Evolutionary conservation across 495 filamentous ascomycete genomes (phyloP), one percentile per base, ranked within the genome.

Genomic region (Penicillium alfredii): DNA sequence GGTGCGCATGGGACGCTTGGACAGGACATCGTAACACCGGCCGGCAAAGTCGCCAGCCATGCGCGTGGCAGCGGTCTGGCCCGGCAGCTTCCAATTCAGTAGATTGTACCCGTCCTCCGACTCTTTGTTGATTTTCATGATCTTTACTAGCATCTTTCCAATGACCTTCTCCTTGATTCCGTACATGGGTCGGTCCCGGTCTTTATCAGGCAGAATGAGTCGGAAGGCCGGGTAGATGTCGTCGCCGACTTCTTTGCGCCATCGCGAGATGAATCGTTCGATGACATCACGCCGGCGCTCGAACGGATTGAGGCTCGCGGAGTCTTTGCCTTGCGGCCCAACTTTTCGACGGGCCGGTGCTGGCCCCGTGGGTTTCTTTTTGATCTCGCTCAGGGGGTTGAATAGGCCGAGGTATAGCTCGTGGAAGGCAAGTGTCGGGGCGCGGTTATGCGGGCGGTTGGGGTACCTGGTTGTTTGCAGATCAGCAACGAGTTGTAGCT

Each of bases 221-320:
- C 92, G 77, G 58, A 98, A 77, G 12, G 88, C 89, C 2, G 93
- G 93, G 61, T 93, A 95, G 44, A 97, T 85, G 54, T 98, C 89
- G 47, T 84, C 68, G 30, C 92, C 92, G 13, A 94, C 88, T 29
- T 93, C 82, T 32, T 77, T 74, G 21, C 88, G 73, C 92, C 92
- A 98, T 55, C 78, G 77, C 16, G 83, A 77, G 47, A 98, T 86
- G 66, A 94, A 98, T 16, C 81, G 73, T 40, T 89, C 80, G 56
- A 98, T 90, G 47, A 97, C 83, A 49, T 78, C 77, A n/a, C 82
- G 77, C 6, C 89, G 75, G 33, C 81, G 71, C 51, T 97, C 89
- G 50, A 88, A 78, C 4, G 89, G 85, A n/a, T 80, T 82, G 12
- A 80, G 62, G 21, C 70, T 76, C 16, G 66, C 60, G 7, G 66